Base-by-base conservation (phyloP, 176 grass and related monocot species). In the Pontederia crassipes region DNA sequence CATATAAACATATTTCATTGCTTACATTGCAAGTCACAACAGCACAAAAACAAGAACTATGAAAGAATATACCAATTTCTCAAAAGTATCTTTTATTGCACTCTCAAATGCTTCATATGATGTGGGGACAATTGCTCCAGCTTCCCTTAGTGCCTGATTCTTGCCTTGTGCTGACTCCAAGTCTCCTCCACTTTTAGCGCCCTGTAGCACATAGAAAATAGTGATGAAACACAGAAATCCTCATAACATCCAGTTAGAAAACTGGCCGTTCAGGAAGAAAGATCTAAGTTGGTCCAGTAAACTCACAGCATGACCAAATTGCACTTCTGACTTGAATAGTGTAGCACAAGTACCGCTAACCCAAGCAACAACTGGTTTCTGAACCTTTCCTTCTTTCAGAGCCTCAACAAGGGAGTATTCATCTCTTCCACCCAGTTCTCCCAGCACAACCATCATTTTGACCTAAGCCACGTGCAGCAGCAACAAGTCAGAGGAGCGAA, bases 361-460 rank as follows among this genome's bases (percentile, higher is more conserved):
- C 93, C 93, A 98, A 52, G 93, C 93, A 63, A 98, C 84, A 59
- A 98, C 84, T 58, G 87, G 93, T 88, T 98, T 98, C 73, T 98
- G 80, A 63, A 98, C 81, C 71, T 86, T 92, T 57, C 84, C 93
- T 83, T 98, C 78, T 73, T 98, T 92, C 82, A 98, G 80, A 52
- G 93, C 93, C 71, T 98, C 87, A 13, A 98, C 93, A 28, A 98
- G 81, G 61, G 93, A 98, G 62, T 98, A 98, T 67, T 98, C 93
- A 6, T 98, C 87, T 16, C 54, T 82, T 70, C 93, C 93, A 46
- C 93, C 93, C 75, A 98, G 88, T 81, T 98, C 93, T 55, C 93
- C 93, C 60, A 98, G 93, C 73, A 98, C 93, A 78, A 98, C 93
- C 64, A 98, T 92, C 93, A 98, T 98, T 78, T 98, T 98, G 60